phyloP scores from a whole-genome alignment of 129 eudicot species.

The Pulicaria dysenterica region DNA sequence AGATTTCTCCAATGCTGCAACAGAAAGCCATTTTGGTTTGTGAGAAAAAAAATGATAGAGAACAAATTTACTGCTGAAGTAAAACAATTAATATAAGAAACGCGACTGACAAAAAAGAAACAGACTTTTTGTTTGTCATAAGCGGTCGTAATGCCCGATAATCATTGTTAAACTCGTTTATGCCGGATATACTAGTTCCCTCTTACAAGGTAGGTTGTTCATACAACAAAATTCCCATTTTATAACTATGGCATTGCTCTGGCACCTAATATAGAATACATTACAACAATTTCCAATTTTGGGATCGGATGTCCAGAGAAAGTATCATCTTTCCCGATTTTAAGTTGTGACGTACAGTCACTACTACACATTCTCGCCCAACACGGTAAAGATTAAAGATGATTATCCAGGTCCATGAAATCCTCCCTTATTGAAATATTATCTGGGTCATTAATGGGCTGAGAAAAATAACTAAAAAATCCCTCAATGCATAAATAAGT shows the following conservation, averaged over 20 bases:
- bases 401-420: conserved; percentile 3
- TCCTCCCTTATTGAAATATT: not conserved
- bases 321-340: too few species aligned
- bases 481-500: not conserved
- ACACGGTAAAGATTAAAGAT: not conserved
- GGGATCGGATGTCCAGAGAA: not conserved
- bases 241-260: not conserved
- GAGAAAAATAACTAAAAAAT: not conserved
- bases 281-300: not conserved
- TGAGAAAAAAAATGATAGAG: not conserved
- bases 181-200: not conserved
- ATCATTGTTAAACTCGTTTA: not conserved
- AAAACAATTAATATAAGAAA: not conserved
- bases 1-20: conserved; percentile 88
- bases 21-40: conserved; percentile 14
- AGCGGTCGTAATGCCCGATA: not conserved
- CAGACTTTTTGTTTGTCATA: not conserved
- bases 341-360: too few species aligned
- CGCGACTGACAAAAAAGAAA: not conserved
- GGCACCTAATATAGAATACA: not conserved
- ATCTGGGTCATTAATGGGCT: not conserved
- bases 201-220: not conserved
- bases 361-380: not conserved
- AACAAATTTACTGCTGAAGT: not conserved
- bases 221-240: not conserved